Conservation (phyloP, 2,329 filamentous ascomycete genomes). For the Beauveria pseudobassiana region DNA sequence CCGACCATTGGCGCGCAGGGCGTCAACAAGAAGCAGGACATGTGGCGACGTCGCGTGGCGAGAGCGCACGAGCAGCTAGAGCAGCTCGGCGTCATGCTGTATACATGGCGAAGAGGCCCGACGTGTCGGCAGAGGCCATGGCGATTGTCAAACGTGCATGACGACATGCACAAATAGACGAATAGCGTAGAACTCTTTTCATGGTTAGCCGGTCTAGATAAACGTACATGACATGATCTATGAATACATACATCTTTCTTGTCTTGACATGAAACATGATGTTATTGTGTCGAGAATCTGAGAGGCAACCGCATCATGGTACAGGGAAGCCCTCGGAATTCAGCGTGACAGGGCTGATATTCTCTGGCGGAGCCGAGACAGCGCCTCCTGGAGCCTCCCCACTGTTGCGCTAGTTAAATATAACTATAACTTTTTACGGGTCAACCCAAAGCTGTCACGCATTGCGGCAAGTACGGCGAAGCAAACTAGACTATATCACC, state of each 20-base stretch:
- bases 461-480: too few species aligned
- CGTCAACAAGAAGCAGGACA: conserved; percentile 60
- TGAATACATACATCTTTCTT: too few species aligned
- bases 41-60: conserved; percentile 63
- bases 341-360: too few species aligned
- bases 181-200: not conserved
- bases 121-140: conserved; percentile 60
- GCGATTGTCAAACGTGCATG: conserved; percentile 52
- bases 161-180: conserved; percentile 29
- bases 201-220: not conserved
- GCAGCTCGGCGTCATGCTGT: conserved; percentile 57
- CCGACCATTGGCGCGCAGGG: conserved; percentile 26
- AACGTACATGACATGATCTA: not conserved
- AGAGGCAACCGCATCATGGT: too few species aligned
- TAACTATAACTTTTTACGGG: too few species aligned
- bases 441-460: too few species aligned
- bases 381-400: too few species aligned
- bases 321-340: too few species aligned
- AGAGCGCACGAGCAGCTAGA: conserved; percentile 57
- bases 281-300: not conserved
- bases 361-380: too few species aligned
- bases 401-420: too few species aligned
- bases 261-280: not conserved
- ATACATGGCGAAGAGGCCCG: conserved; percentile 67
- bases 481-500: too few species aligned